These are phyloP conservation scores for Tricladium varicosporioides DNA, from an alignment of 2,329 filamentous ascomycete species.

Conservation along the genomic window DNA sequence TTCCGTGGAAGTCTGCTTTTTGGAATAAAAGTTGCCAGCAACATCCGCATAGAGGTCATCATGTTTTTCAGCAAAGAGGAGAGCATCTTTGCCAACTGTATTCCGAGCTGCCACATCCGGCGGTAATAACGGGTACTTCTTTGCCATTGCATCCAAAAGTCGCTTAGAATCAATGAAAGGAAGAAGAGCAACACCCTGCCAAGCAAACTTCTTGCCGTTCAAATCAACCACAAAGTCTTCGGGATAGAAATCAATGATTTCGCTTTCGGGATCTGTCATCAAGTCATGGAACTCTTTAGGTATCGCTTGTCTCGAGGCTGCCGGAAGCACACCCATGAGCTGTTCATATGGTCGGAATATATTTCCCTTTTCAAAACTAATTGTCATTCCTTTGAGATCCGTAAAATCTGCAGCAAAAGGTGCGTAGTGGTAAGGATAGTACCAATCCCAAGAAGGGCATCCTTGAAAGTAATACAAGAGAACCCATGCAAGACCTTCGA, in stretches of 20 bases:
- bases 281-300: constrained; percentile 84
- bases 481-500: constrained; percentile 94
- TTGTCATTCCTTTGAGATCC: constrained; percentile 73
- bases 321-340: constrained; percentile 95
- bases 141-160: constrained; percentile 76
- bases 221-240: constrained; percentile 90
- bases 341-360: constrained; percentile 94
- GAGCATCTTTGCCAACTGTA: constrained; percentile 72
- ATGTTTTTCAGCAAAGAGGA: constrained; percentile 82
- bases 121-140: constrained; percentile 76
- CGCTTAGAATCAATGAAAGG: constrained; percentile 95
- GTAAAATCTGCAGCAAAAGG: constrained; percentile 96
- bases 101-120: constrained; percentile 79
- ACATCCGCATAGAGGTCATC: constrained; percentile 80
- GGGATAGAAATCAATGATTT: constrained; percentile 97
- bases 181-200: constrained; percentile 91
- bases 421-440: constrained; percentile 97
- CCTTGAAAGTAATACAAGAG: constrained; percentile 97
- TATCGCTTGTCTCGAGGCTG: constrained; percentile 87
- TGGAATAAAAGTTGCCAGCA: constrained; percentile 84
- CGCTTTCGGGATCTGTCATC: constrained; percentile 84
- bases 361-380: constrained; percentile 78
- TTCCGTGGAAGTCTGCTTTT: constrained; percentile 67
- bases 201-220: constrained; percentile 97
- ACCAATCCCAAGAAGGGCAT: constrained; percentile 98